These are phyloP conservation scores for Talaromyces islandicus DNA, from an alignment of 2,329 filamentous ascomycete genomes.

Conservation along the genomic window DNA sequence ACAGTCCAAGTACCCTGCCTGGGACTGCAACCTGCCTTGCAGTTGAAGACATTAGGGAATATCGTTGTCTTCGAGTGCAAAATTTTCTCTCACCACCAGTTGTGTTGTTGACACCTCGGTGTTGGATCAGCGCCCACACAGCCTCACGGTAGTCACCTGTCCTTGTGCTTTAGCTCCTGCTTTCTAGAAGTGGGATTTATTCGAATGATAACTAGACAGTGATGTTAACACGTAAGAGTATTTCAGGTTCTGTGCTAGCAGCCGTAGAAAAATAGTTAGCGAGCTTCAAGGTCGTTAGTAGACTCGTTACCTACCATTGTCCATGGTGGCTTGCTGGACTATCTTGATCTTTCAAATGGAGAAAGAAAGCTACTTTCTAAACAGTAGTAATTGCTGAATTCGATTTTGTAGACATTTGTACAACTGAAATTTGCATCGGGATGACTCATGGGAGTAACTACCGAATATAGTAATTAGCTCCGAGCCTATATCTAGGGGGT, in stretches of 20 bases:
- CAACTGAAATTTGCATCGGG: too few species aligned
- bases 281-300: too few species aligned
- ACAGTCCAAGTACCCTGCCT: neutral
- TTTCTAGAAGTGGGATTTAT: too few species aligned
- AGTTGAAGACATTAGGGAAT: neutral
- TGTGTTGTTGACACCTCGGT: neutral
- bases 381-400: too few species aligned
- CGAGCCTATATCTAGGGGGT: too few species aligned
- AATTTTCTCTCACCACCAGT: neutral
- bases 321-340: neutral
- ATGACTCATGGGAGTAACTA: too few species aligned
- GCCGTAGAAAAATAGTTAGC: neutral
- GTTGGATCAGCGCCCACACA: neutral
- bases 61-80: neutral
- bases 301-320: too few species aligned
- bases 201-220: too few species aligned
- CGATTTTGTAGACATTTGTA: too few species aligned
- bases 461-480: too few species aligned
- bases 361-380: neutral
- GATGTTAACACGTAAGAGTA: too few species aligned
- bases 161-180: neutral
- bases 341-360: neutral
- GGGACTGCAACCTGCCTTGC: neutral
- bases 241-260: neutral
- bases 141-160: neutral